Percentiles rank a stretch among this genome's conserved stretches.
These are phyloP conservation scores for Proteromonas lacertae DNA, from an alignment of 352 stramenopile genomes.

Conservation along the genomic window DNA sequence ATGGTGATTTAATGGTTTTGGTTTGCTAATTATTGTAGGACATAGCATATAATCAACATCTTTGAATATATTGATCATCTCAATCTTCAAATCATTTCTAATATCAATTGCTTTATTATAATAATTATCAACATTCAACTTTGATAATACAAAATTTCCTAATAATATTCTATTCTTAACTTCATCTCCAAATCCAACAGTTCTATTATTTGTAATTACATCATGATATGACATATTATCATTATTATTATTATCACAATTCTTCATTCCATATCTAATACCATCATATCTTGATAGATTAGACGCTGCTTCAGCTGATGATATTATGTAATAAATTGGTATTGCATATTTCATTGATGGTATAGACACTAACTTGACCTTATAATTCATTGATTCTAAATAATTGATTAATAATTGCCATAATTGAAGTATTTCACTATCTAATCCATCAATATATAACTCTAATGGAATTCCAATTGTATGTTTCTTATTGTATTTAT, in stretches of 20 bases:
- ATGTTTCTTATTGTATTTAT: conserved; percentile 21
- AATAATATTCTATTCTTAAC: conserved; percentile 51
- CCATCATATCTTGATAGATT: conserved; percentile 89
- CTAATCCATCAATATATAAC: conserved; percentile 52
- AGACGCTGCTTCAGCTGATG: conserved; percentile 76
- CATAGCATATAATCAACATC: background rate
- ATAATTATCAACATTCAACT: conserved; percentile 38
- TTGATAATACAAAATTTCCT: conserved; percentile 47
- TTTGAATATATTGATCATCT: background rate
- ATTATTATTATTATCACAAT: conserved; percentile 9
- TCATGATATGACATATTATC: conserved; percentile 21
- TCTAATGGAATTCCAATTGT: conserved; percentile 58
- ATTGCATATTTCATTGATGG: conserved; percentile 26
- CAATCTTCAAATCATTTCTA: background rate
- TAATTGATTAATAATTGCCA: conserved; percentile 5
- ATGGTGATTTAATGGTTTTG: background rate
- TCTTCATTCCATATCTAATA: conserved; percentile 37
- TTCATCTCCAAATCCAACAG: conserved; percentile 49
- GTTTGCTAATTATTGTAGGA: background rate
- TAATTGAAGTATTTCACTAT: conserved; percentile 1
- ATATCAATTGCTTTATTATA: conserved; percentile 38
- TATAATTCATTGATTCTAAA: conserved; percentile 8
- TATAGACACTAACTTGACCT: conserved; percentile 13
- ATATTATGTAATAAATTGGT: conserved; percentile 85
- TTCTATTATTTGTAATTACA: conserved; percentile 27